Percentiles rank a stretch among this genome's conserved stretches.
Conservation (phyloP, 1,139 yeast genomes). For the Debaryomycetaceae sp. region DNA sequence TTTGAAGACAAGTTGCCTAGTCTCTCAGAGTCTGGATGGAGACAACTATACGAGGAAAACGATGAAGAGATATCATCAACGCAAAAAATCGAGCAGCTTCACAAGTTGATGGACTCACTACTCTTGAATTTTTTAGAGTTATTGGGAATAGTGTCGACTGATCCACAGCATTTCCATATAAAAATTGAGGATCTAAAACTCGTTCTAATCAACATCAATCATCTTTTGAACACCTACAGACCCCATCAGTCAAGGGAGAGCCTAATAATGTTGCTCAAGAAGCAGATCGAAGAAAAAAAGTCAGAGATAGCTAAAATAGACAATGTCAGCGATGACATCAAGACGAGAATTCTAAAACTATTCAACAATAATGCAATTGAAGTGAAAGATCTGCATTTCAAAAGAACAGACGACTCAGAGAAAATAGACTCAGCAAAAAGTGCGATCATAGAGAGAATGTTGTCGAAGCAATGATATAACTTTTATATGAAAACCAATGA, state of each 20-base stretch:
- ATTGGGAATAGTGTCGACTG: slow-evolving; percentile 65
- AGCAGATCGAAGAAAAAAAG: slow-evolving; percentile 54
- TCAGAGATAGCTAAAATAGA: slow-evolving; percentile 53
- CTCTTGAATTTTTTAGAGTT: slow-evolving; percentile 71
- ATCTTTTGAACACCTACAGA: slow-evolving; percentile 75
- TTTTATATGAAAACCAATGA: background rate
- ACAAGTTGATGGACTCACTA: slow-evolving; percentile 64
- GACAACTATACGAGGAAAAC: slow-evolving; percentile 54
- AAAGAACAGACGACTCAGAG: background rate
- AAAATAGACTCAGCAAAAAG: slow-evolving; percentile 8
- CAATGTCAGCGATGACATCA: slow-evolving; percentile 42
- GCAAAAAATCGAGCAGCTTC: slow-evolving; percentile 61
- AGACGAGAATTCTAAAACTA: slow-evolving; percentile 32
- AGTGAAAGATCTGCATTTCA: slow-evolving; percentile 8
- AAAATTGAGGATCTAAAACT: slow-evolving; percentile 71
- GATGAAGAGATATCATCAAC: slow-evolving; percentile 48
- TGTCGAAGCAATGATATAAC: slow-evolving; percentile 8
- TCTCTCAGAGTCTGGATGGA: slow-evolving; percentile 63
- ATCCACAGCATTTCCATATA: slow-evolving; percentile 62
- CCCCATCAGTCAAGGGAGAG: slow-evolving; percentile 89
- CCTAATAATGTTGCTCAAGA: slow-evolving; percentile 64
- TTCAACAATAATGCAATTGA: slow-evolving; percentile 12
- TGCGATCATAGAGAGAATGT: slow-evolving; percentile 13
- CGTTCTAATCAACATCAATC: slow-evolving; percentile 80
- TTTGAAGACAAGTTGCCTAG: slow-evolving; percentile 68